Evolutionary conservation across 805 yeast genomes (phyloP).

Genomic region (Hanseniaspora thailandica): DNA sequence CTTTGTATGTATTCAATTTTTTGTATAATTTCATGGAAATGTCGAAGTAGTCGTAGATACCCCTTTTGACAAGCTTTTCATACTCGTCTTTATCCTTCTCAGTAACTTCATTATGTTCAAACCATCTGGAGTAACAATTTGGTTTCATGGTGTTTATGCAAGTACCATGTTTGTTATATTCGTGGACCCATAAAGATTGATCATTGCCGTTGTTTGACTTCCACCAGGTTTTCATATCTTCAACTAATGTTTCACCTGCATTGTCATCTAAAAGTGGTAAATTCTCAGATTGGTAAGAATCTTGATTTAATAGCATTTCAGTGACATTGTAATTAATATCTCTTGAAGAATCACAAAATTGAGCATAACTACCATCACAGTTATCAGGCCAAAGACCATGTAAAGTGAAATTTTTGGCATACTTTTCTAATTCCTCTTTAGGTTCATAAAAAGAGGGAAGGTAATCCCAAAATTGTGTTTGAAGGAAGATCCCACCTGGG

Average conservation of each 20-base stretch:
- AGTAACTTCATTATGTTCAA: conserved; percentile 13
- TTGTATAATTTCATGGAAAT: conserved; percentile 48
- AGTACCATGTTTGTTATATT: conserved; percentile 88
- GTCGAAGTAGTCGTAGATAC: conserved; percentile 60
- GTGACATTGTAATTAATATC: conserved; percentile 40
- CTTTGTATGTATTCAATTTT: conserved; percentile 52
- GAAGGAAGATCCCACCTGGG: conserved; percentile 72
- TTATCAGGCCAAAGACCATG: conserved; percentile 87
- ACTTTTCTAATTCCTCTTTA: conserved; percentile 21
- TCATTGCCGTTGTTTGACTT: conserved; percentile 60
- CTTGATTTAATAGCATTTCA: conserved; percentile 22
- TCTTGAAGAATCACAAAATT: conserved; percentile 58
- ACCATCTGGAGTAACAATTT: conserved; percentile 45
- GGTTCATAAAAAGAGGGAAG: conserved; percentile 16
- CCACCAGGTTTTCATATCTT: conserved; percentile 55
- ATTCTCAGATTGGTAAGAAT: conserved; percentile 3
- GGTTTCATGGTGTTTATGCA: conserved; percentile 75
- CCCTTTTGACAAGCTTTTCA: conserved; percentile 20
- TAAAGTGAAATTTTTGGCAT: conserved; percentile 50
- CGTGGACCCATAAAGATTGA: conserved; percentile 73
- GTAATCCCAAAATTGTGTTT: conserved; percentile 91
- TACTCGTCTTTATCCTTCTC: conserved; percentile 14
- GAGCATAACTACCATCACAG: conserved; percentile 72
- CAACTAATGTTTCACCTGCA: conserved; percentile 40
- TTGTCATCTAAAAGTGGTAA: conserved; percentile 26